Percentiles rank a stretch among this genome's conserved stretches.
phyloP scores from a whole-genome alignment of 768 basidiomycete genomes.

The Boletus huronensis region DNA sequence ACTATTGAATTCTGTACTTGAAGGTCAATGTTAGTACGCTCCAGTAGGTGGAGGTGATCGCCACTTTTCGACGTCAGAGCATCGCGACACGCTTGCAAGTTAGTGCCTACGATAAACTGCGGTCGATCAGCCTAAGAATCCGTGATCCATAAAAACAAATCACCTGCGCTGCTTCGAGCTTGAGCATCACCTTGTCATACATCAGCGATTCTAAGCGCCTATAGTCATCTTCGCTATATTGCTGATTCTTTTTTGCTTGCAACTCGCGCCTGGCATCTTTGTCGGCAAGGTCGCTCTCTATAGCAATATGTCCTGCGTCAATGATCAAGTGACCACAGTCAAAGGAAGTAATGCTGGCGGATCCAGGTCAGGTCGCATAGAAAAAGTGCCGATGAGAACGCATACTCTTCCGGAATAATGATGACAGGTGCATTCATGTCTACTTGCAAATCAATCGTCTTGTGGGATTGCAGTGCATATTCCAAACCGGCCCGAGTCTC shows the following conservation, averaged over 20 bases:
- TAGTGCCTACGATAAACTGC: conserved; percentile 87
- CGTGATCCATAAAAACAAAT: background rate
- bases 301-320: conserved; percentile 95
- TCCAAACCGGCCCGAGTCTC: conserved; percentile 94
- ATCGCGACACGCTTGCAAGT: conserved; percentile 74
- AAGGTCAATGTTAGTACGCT: conserved; percentile 87
- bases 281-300: conserved; percentile 85
- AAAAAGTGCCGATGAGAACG: conserved; percentile 14
- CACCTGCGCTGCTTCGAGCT: conserved; percentile 88
- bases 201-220: conserved; percentile 82
- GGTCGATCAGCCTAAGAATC: conserved; percentile 6
- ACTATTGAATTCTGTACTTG: conserved; percentile 92
- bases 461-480: conserved; percentile 88
- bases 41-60: conserved; percentile 79
- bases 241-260: conserved; percentile 75
- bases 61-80: conserved; percentile 60
- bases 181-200: conserved; percentile 88
- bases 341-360: conserved; percentile 64
- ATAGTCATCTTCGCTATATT: conserved; percentile 87
- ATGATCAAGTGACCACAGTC: conserved; percentile 84
- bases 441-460: conserved; percentile 93
- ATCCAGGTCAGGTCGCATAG: conserved; percentile 7
- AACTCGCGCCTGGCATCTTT: conserved; percentile 76
- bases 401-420: conserved; percentile 90
- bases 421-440: conserved; percentile 97